Evolutionary conservation across 331 rosid species (phyloP).

Genomic region (Cydonia oblonga): DNA sequence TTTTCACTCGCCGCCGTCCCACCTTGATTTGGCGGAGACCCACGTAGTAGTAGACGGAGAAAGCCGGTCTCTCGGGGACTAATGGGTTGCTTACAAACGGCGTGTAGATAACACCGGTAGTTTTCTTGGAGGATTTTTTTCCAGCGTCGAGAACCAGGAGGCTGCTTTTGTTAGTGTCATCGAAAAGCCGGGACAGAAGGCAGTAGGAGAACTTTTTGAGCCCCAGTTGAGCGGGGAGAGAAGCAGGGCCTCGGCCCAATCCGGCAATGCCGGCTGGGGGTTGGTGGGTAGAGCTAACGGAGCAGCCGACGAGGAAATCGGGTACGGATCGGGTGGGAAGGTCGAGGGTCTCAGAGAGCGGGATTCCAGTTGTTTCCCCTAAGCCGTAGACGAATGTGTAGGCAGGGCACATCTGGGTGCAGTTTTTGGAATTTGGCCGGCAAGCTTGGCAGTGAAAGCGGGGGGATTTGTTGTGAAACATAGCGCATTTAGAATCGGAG

Average conservation of each 20-base stretch:
- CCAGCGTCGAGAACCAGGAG: slow-evolving; percentile 33
- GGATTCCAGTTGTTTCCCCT: slow-evolving; percentile 51
- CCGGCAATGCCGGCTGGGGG: slow-evolving; percentile 67
- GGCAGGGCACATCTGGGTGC: slow-evolving; percentile 41
- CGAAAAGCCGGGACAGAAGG: slow-evolving; percentile 48
- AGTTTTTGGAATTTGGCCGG: slow-evolving; percentile 17
- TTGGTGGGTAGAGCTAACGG: slow-evolving; percentile 47
- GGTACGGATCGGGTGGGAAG: slow-evolving; percentile 25
- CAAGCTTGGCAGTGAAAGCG: slow-evolving; percentile 40
- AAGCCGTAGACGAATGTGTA: slow-evolving; percentile 48
- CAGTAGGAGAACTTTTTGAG: slow-evolving; percentile 63
- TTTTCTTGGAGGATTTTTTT: slow-evolving; percentile 12
- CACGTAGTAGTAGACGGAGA: too few species aligned
- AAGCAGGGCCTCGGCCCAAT: slow-evolving; percentile 58
- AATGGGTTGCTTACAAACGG: slow-evolving; percentile 43
- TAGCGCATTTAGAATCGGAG: slow-evolving; percentile 43
- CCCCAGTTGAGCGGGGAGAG: slow-evolving; percentile 60
- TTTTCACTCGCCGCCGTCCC: slow-evolving; percentile 37
- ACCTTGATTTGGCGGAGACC: slow-evolving; percentile 28
- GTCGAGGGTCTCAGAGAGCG: slow-evolving; percentile 43
- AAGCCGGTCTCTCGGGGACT: neutral
- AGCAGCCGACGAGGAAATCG: slow-evolving; percentile 59
- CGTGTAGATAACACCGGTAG: slow-evolving; percentile 40
- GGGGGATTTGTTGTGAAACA: slow-evolving; percentile 24
- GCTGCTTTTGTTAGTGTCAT: slow-evolving; percentile 41